A percentile compares a stretch with the other conserved stretches of the same genome.
Conservation (phyloP, 2,329 filamentous ascomycete genomes). For the Didymella pinodella region DNA sequence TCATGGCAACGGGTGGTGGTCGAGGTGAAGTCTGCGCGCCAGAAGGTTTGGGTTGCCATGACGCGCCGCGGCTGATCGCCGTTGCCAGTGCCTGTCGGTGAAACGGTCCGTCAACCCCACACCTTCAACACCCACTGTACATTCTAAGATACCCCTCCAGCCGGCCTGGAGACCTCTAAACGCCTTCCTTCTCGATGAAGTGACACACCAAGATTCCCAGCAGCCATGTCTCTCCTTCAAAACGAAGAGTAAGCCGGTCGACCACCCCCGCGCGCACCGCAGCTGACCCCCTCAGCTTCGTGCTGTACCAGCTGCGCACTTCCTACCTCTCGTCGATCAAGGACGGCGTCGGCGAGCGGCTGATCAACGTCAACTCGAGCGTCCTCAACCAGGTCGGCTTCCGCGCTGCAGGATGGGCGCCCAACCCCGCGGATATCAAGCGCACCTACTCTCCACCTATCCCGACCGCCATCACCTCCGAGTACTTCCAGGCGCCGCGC, state of each 20-base stretch:
- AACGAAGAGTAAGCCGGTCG: slow-evolving; percentile 53
- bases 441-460: slow-evolving; percentile 87
- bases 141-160: slow-evolving; percentile 33
- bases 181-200: slow-evolving; percentile 11
- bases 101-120: slow-evolving; percentile 27
- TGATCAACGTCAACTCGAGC: slow-evolving; percentile 80
- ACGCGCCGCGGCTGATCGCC: slow-evolving; percentile 23
- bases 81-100: slow-evolving; percentile 4
- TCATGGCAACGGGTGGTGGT: slow-evolving; percentile 62
- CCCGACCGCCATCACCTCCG: slow-evolving; percentile 79
- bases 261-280: slow-evolving; percentile 14
- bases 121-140: not conserved
- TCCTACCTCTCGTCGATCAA: slow-evolving; percentile 81
- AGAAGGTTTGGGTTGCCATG: not conserved
- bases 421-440: slow-evolving; percentile 77
- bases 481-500: slow-evolving; percentile 79
- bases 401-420: slow-evolving; percentile 81
- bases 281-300: slow-evolving; percentile 65
- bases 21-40: slow-evolving; percentile 1
- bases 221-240: slow-evolving; percentile 55
- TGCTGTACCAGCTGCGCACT: slow-evolving; percentile 81
- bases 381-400: slow-evolving; percentile 83
- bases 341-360: slow-evolving; percentile 83
- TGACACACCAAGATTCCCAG: slow-evolving; percentile 30
- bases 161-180: slow-evolving; percentile 39